Evolutionary conservation across 2,329 filamentous ascomycete species (phyloP).

Genomic region (Colletotrichum kahawae): DNA sequence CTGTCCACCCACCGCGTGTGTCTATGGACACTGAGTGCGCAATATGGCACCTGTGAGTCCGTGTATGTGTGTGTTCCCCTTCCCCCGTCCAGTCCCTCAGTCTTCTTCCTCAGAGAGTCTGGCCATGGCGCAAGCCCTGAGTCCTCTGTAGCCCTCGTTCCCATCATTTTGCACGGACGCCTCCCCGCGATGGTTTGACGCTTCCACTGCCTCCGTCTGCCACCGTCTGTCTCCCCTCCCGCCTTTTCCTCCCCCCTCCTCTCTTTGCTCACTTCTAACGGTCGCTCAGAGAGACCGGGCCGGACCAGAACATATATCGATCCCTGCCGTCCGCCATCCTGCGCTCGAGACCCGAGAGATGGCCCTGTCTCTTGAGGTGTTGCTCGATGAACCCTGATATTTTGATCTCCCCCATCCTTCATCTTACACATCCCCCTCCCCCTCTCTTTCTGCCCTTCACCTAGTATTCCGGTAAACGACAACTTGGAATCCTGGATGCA

Average conservation of each 20-base stretch:
- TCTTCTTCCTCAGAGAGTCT: background rate
- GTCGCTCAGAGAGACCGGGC: background rate
- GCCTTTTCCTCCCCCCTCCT: background rate
- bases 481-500: background rate
- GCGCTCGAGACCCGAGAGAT: background rate
- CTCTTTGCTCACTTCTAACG: slow-evolving; percentile 2
- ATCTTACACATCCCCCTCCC: background rate
- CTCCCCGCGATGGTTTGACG: slow-evolving; percentile 22
- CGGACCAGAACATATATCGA: slow-evolving; percentile 14
- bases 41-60: background rate
- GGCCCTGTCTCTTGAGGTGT: background rate
- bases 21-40: no score
- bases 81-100: background rate
- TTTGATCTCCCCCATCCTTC: background rate
- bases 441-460: background rate
- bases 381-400: slow-evolving; percentile 9
- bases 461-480: background rate
- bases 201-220: slow-evolving; percentile 5
- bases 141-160: slow-evolving; percentile 3
- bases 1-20: background rate
- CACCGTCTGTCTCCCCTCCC: slow-evolving; percentile 14
- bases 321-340: background rate
- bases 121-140: slow-evolving; percentile 7
- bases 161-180: slow-evolving; percentile 19
- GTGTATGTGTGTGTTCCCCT: background rate